Conservation (phyloP, 2,329 filamentous ascomycete genomes). For the Ophiostoma sp. region DNA sequence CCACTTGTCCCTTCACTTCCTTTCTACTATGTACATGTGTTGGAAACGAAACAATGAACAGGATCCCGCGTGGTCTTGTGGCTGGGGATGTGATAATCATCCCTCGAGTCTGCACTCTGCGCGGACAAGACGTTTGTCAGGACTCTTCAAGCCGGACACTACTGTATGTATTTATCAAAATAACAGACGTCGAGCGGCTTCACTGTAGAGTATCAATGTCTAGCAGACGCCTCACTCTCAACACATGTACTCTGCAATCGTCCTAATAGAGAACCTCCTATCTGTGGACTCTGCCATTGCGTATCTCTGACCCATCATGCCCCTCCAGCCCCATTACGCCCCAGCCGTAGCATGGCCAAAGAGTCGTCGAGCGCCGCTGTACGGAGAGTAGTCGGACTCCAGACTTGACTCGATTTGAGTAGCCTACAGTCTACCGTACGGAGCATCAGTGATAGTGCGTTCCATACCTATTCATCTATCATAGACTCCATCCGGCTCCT, state of each 20-base stretch:
- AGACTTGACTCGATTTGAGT: not conserved
- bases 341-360: not conserved
- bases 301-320: not conserved
- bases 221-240: no score
- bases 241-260: no score
- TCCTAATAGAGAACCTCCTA: not conserved
- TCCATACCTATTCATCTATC: not conserved
- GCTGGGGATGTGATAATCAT: not conserved
- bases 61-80: not conserved
- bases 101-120: no score
- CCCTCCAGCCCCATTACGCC: slow-evolving; percentile 2
- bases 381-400: not conserved
- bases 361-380: not conserved
- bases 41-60: slow-evolving; percentile 5
- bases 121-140: no score
- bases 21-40: not conserved
- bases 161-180: no score
- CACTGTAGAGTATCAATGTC: no score
- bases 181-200: no score
- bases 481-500: not conserved
- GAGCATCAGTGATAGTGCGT: not conserved
- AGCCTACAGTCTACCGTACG: not conserved
- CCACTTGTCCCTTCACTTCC: not conserved
- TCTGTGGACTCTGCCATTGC: not conserved
- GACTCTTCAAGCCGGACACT: no score